Conservation (phyloP, 2,329 filamentous ascomycete species). For the Sodiomyces alkalinus region DNA sequence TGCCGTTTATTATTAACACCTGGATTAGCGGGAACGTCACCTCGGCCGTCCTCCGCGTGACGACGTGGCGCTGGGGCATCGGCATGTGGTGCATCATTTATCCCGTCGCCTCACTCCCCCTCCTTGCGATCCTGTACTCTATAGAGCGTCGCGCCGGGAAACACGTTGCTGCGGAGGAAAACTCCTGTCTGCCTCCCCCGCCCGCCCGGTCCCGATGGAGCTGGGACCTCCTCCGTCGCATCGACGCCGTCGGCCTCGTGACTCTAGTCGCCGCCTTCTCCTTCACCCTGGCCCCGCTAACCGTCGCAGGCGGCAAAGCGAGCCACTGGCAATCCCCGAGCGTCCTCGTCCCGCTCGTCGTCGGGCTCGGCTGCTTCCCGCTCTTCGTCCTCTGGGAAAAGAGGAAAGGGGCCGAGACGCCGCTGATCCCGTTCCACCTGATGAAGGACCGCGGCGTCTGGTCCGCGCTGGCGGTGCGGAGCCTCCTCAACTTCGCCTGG, state of each 20-base stretch:
- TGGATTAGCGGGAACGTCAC: constrained; percentile 48
- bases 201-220: constrained; percentile 14
- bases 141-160: constrained; percentile 27
- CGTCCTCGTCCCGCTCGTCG: constrained; percentile 32
- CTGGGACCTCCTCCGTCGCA: constrained; percentile 35
- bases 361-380: constrained; percentile 33
- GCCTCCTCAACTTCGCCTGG: constrained; percentile 36
- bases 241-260: constrained; percentile 35
- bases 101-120: constrained; percentile 36
- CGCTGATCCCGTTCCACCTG: constrained; percentile 41
- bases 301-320: constrained; percentile 33
- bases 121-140: constrained; percentile 26
- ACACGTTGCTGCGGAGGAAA: constrained; percentile 21
- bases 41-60: constrained; percentile 28
- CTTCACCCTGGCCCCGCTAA: constrained; percentile 34
- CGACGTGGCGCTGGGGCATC: constrained; percentile 46
- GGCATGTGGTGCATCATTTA: constrained; percentile 51
- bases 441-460: constrained; percentile 45
- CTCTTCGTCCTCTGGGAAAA: constrained; percentile 39
- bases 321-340: constrained; percentile 33
- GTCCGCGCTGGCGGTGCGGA: constrained; percentile 40
- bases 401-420: constrained; percentile 24
- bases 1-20: constrained; percentile 45
- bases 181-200: constrained; percentile 18
- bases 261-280: constrained; percentile 29